A percentile compares a stretch with the other conserved stretches of the same genome.
Evolutionary conservation across 1,139 yeast genomes (phyloP).

Genomic region (Kurtzmaniella quercitrusa): DNA sequence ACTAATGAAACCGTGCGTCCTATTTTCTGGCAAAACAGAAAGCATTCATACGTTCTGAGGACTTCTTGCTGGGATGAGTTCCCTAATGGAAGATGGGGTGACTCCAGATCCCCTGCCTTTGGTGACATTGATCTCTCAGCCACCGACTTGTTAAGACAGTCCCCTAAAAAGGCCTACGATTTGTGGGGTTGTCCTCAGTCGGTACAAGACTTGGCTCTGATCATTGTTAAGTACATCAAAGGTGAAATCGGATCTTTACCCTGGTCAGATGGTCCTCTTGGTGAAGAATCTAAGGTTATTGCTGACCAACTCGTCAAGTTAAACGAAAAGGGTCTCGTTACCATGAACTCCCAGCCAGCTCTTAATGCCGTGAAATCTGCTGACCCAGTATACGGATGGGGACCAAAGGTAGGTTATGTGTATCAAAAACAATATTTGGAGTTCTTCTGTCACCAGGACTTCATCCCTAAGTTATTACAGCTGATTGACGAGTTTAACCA

Average conservation of each 20-base stretch:
- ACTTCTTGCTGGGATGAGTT: constrained; percentile 95
- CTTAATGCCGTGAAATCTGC: constrained; percentile 74
- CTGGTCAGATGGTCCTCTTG: constrained; percentile 91
- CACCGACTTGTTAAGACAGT: constrained; percentile 70
- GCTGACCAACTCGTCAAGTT: constrained; percentile 55
- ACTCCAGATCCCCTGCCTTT: constrained; percentile 88
- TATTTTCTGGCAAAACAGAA: constrained; percentile 94
- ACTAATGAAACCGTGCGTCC: constrained; percentile 85
- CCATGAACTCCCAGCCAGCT: constrained; percentile 94
- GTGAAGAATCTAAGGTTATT: constrained; percentile 69
- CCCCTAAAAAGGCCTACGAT: constrained; percentile 74
- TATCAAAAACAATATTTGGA: constrained; percentile 93
- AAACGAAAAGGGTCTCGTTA: constrained; percentile 65
- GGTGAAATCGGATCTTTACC: constrained; percentile 78
- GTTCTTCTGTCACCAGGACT: constrained; percentile 63
- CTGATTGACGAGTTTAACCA: constrained; percentile 34
- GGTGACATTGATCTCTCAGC: constrained; percentile 84
- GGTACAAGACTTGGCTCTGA: constrained; percentile 52
- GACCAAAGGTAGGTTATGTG: constrained; percentile 87
- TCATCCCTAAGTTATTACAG: constrained; percentile 36
- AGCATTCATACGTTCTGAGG: constrained; percentile 82
- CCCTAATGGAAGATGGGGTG: constrained; percentile 96
- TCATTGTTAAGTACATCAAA: constrained; percentile 61
- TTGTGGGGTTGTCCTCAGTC: constrained; percentile 82
- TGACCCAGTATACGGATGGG: constrained; percentile 87